Percentiles rank a stretch among this genome's conserved stretches.
Conservation (phyloP, 2,329 filamentous ascomycete genomes). For the Colletotrichum limetticola region DNA sequence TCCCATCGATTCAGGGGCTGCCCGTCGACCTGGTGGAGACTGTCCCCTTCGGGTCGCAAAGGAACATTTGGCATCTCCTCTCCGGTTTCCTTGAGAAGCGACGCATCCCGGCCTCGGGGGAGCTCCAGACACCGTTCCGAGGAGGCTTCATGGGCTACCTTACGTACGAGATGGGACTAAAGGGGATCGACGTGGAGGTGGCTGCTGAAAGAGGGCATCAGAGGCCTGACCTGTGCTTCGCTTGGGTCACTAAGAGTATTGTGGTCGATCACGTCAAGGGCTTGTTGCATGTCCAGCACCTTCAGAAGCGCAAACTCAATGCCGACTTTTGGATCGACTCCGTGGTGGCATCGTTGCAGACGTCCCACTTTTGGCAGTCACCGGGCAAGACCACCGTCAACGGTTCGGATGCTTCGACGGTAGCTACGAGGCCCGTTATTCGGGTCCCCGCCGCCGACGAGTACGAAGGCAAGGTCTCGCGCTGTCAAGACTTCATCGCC, state of each 20-base stretch:
- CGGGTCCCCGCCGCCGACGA: conserved; percentile 53
- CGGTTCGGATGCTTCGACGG: conserved; percentile 14
- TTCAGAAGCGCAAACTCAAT: conserved; percentile 47
- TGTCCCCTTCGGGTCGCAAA: conserved; percentile 40
- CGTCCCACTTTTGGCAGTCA: conserved; percentile 46
- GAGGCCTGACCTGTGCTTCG: conserved; percentile 78
- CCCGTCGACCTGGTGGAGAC: conserved; percentile 39
- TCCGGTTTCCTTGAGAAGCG: conserved; percentile 54
- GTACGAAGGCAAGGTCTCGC: conserved; percentile 75
- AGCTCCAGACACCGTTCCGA: conserved; percentile 68
- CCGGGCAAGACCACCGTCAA: conserved; percentile 20
- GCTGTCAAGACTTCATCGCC: conserved; percentile 77
- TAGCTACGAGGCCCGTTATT: conserved; percentile 41
- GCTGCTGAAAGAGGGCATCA: conserved; percentile 47
- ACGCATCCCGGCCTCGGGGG: conserved; percentile 35
- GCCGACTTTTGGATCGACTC: conserved; percentile 45
- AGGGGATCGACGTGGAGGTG: conserved; percentile 62
- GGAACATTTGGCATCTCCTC: conserved; percentile 62
- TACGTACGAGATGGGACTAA: conserved; percentile 84
- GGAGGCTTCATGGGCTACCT: conserved; percentile 88
- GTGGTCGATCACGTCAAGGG: conserved; percentile 78
- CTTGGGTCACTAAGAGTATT: conserved; percentile 81
- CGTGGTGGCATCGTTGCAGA: conserved; percentile 43
- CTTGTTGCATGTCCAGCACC: conserved; percentile 73
- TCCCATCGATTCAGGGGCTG: conserved; percentile 30